A percentile compares a stretch with the other conserved stretches of the same genome.
These are phyloP conservation scores for Pseudocercospora fijiensis DNA, from an alignment of 2,329 filamentous ascomycete genomes.

Conservation along the genomic window DNA sequence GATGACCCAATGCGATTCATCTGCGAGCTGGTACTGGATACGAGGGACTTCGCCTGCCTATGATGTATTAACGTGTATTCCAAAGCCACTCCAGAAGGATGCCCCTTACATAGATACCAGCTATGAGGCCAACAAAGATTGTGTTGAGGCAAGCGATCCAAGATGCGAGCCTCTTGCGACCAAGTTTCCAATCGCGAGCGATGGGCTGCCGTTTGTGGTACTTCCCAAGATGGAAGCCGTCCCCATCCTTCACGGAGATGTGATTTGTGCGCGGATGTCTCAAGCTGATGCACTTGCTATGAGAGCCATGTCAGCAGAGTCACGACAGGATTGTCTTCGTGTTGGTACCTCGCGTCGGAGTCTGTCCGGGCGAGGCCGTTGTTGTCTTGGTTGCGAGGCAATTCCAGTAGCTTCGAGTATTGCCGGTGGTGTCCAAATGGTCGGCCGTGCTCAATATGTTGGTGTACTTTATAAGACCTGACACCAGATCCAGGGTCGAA, in stretches of 20 bases:
- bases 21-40: constrained; percentile 73
- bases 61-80: constrained; percentile 2
- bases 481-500: neutral
- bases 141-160: constrained; percentile 70
- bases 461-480: neutral
- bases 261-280: constrained; percentile 38
- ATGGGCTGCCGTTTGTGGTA: constrained; percentile 62
- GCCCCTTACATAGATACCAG: constrained; percentile 64
- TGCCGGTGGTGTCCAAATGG: neutral
- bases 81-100: neutral
- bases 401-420: constrained; percentile 10
- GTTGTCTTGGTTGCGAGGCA: constrained; percentile 8
- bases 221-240: constrained; percentile 44
- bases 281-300: constrained; percentile 27
- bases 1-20: constrained; percentile 65
- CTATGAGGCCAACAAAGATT: constrained; percentile 65
- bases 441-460: neutral
- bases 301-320: neutral
- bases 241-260: constrained; percentile 37
- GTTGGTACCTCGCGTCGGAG: constrained; percentile 12
- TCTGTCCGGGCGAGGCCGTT: neutral
- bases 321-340: neutral
- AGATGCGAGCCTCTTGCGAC: constrained; percentile 68
- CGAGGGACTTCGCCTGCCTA: constrained; percentile 71
- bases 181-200: constrained; percentile 68